A percentile compares a stretch with the other conserved stretches of the same genome.
These are phyloP conservation scores for Phylloporus sp. DNA, from an alignment of 768 basidiomycete genomes.

Conservation along the genomic window DNA sequence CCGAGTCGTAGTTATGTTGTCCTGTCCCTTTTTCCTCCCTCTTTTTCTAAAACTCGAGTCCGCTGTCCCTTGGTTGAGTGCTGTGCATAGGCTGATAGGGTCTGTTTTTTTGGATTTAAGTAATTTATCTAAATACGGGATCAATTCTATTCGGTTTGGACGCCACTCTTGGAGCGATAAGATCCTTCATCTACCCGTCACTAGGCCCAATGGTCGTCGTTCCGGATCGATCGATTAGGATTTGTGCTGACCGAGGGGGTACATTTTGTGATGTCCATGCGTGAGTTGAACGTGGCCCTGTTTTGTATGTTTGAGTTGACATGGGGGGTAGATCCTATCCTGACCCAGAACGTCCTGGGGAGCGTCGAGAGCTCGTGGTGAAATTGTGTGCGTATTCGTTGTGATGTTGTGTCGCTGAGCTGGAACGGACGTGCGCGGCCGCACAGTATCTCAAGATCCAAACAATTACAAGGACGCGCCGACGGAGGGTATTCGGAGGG, in stretches of 20 bases:
- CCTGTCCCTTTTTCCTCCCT: constrained; percentile 17
- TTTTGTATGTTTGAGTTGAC: too few species aligned
- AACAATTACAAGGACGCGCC: constrained; percentile 88
- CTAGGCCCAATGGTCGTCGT: too few species aligned
- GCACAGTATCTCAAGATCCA: constrained; percentile 84
- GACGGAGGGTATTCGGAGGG: constrained; percentile 86
- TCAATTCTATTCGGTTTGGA: neutral
- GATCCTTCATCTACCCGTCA: too few species aligned
- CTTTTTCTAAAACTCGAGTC: constrained; percentile 1
- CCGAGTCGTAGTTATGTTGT: constrained; percentile 20
- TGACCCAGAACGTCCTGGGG: constrained; percentile 53
- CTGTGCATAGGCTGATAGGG: constrained; percentile 18
- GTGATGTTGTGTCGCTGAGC: too few species aligned
- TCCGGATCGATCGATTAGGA: constrained; percentile 73
- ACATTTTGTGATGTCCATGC: constrained; percentile 91
- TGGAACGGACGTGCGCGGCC: neutral
- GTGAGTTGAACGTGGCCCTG: constrained; percentile 44
- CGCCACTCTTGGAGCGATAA: constrained; percentile 8
- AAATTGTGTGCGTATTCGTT: constrained; percentile 62
- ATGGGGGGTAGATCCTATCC: constrained; percentile 64
- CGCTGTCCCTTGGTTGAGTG: constrained; percentile 1
- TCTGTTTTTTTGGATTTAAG: constrained; percentile 20
- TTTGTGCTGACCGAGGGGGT: constrained; percentile 86
- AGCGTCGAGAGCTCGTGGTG: constrained; percentile 78
- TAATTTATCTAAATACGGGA: constrained; percentile 12